Percentiles rank a stretch among this genome's conserved stretches.
Evolutionary conservation across 768 basidiomycete genomes (phyloP).

Genomic region (Podaxis carcinomalis): DNA sequence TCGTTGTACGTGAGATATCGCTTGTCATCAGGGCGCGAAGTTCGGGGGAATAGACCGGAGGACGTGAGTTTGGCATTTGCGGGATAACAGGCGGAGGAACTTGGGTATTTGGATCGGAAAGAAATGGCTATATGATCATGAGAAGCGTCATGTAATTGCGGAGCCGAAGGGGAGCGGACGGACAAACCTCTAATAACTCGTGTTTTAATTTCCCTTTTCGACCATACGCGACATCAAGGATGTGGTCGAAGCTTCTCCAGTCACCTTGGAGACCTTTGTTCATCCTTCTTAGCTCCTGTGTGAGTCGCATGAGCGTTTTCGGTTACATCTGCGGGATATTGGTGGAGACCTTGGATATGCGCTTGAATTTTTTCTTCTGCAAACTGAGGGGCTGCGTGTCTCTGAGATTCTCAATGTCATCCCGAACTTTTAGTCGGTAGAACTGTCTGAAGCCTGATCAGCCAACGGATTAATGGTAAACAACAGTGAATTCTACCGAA

Average conservation of each 20-base stretch:
- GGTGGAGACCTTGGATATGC: slow-evolving; percentile 45
- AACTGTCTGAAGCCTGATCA: slow-evolving; percentile 45
- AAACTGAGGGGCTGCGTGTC: slow-evolving; percentile 26
- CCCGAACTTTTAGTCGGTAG: slow-evolving; percentile 53
- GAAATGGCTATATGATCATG: slow-evolving; percentile 45
- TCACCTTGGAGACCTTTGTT: slow-evolving; percentile 50
- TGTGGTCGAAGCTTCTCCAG: slow-evolving; percentile 44
- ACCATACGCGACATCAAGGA: slow-evolving; percentile 73
- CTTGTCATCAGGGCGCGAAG: slow-evolving; percentile 61
- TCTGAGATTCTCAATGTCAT: slow-evolving; percentile 52
- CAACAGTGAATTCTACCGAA: slow-evolving; percentile 28
- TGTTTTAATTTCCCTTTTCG: slow-evolving; percentile 66
- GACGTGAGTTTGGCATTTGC: slow-evolving; percentile 48
- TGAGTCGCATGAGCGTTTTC: not conserved
- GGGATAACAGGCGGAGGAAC: slow-evolving; percentile 47
- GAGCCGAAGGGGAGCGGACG: not conserved
- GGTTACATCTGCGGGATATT: not conserved
- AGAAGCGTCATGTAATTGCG: not conserved
- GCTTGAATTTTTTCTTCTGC: slow-evolving; percentile 38
- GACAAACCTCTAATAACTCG: slow-evolving; percentile 62
- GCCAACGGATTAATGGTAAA: not conserved
- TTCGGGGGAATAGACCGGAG: slow-evolving; percentile 62
- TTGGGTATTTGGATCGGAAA: slow-evolving; percentile 39
- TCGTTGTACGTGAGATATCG: slow-evolving; percentile 38
- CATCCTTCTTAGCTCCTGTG: slow-evolving; percentile 51